phyloP scores from a whole-genome alignment of 2,329 filamentous ascomycete species.

The Tolypocladium tropicale region DNA sequence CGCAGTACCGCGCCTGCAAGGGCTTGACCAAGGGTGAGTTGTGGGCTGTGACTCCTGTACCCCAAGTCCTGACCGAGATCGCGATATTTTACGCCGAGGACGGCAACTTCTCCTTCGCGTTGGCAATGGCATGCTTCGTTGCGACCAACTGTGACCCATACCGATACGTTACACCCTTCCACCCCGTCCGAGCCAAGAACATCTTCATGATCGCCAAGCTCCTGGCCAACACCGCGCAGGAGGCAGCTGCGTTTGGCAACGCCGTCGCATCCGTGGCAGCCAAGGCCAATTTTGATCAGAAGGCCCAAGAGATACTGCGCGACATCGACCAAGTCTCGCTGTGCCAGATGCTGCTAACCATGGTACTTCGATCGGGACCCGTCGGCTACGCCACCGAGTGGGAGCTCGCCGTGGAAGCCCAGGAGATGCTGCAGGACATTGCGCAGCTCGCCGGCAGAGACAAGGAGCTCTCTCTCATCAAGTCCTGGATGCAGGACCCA shows the following conservation, averaged over 20 bases:
- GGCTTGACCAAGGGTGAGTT: constrained; percentile 16
- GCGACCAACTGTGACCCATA: constrained; percentile 39
- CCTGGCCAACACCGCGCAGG: constrained; percentile 36
- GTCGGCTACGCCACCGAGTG: constrained; percentile 34
- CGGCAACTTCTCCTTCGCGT: constrained; percentile 29
- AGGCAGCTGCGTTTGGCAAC: constrained; percentile 17
- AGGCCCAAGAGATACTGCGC: constrained; percentile 20
- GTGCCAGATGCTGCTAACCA: constrained; percentile 40
- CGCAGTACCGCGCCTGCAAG: constrained; percentile 13
- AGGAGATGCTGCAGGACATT: constrained; percentile 38
- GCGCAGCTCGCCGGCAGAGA: constrained; percentile 34
- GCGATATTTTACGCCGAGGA: constrained; percentile 33
- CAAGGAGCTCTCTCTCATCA: constrained; percentile 31
- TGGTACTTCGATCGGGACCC: constrained; percentile 33
- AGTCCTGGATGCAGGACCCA: constrained; percentile 31
- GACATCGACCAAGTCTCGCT: constrained; percentile 42
- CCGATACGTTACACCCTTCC: constrained; percentile 38
- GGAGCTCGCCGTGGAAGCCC: constrained; percentile 32
- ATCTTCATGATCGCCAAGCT: constrained; percentile 42
- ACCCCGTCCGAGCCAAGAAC: constrained; percentile 38
- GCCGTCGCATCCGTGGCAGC: constrained; percentile 14
- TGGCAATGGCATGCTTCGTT: constrained; percentile 37
- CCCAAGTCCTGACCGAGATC: constrained; percentile 32
- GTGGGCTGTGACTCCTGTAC: constrained; percentile 41
- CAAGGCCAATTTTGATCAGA: constrained; percentile 10